Evolutionary conservation across 192 early-diverging fungal genomes (phyloP), one percentile per base, ranked within the genome.

Genomic region (Powellomyces hirtus): DNA sequence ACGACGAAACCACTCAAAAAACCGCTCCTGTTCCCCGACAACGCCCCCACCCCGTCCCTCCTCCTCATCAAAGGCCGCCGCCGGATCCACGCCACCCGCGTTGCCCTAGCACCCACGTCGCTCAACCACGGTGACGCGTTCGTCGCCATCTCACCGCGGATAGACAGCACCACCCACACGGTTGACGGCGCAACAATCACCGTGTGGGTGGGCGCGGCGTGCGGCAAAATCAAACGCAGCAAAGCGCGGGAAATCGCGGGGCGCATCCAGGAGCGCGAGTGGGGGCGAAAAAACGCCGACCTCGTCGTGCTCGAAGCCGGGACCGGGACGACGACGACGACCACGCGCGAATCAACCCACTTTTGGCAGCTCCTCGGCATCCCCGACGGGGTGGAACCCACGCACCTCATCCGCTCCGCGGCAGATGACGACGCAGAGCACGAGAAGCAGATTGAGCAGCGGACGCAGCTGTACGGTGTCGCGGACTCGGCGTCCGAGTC

Each of bases 121-220:
- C 30, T 77, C 27, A 63, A 71, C 18, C 53, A 65, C 6, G 59
- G 46, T 18, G 75, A 77, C 63, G 75, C 71, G 36, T 77, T 53
- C 37, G 49, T 74, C 6, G 59, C 73, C 11, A 71, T 68, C 8
- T 35, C 58, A 1, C 71, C 75, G 20, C 59, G 29, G 14, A 6
- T 51, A 14, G 40, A 44, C n/a, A 46, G 56, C 2, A 55, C 50
- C 24, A 60, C 22, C 10, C 8, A 14, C 13, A 42, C 38, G 24
- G 70, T 46, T 7, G n/a, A 59, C 11, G 38, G 38, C 31, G 70
- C 71, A 10, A 35, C 51, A 13, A n/a, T 77, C 16, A 69, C 34
- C 52, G 59, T 73, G 29, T 77, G 70, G 70, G 64, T 31, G 27
- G 75, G 75, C 10, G 40, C 16, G 1, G 64, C 22, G 8, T 24